A percentile compares a stretch with the other conserved stretches of the same genome.
These are phyloP conservation scores for Boletus semigastroideus DNA, from an alignment of 1,284 basidiomycete species.

Conservation along the genomic window DNA sequence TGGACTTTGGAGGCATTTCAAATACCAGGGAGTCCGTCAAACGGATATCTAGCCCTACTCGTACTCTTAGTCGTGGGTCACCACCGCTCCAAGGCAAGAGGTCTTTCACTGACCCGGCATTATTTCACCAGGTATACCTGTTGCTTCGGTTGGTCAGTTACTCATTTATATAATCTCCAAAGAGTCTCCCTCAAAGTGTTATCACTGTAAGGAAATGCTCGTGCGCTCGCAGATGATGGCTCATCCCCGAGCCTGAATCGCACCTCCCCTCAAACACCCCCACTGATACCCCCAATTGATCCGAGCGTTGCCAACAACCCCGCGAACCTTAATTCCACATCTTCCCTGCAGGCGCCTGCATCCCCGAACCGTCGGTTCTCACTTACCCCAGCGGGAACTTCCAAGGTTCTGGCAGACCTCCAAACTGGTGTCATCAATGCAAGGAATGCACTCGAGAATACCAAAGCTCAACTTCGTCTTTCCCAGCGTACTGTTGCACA, in stretches of 20 bases:
- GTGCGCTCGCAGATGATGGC: constrained; percentile 74
- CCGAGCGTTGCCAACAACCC: constrained; percentile 24
- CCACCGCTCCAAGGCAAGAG: constrained; percentile 26
- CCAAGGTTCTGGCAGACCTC: constrained; percentile 79
- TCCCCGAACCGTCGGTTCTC: constrained; percentile 57
- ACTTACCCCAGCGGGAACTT: constrained; percentile 73
- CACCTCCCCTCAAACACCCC: constrained; percentile 29
- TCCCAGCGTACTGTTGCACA: constrained; percentile 79
- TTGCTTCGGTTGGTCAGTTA: constrained; percentile 72
- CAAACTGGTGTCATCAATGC: constrained; percentile 81
- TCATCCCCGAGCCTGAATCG: constrained; percentile 37
- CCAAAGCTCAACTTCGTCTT: constrained; percentile 71
- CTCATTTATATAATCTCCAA: constrained; percentile 6
- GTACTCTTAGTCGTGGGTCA: constrained; percentile 74
- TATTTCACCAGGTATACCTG: constrained; percentile 65
- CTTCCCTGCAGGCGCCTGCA: constrained; percentile 36
- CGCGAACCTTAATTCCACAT: constrained; percentile 24
- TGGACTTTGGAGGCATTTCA: constrained; percentile 45
- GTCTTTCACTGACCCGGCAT: constrained; percentile 27
- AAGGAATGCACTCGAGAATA: constrained; percentile 77
- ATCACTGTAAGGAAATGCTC: constrained; percentile 65
- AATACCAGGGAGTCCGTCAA: constrained; percentile 44
- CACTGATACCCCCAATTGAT: constrained; percentile 31
- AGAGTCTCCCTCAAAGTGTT: constrained; percentile 21
- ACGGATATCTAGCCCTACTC: constrained; percentile 67